A percentile compares a stretch with the other conserved stretches of the same genome.
Evolutionary conservation across 108 stramenopile species (phyloP).

Genomic region (Fistulifera solaris): DNA sequence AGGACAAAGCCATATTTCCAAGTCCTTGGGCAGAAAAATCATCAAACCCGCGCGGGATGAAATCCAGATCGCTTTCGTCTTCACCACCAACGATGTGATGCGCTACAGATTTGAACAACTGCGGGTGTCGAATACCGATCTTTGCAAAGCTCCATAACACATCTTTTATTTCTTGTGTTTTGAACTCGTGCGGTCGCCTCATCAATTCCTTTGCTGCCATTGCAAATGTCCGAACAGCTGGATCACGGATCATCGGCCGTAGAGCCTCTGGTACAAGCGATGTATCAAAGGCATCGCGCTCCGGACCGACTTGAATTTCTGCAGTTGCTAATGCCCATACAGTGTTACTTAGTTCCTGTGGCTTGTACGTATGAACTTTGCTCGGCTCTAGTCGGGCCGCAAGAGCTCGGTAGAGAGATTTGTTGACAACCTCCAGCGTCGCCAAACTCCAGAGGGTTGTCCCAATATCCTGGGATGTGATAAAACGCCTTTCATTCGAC

Average conservation of each 20-base stretch:
- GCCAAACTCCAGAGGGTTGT: slow-evolving; percentile 70
- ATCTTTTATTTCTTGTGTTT: slow-evolving; percentile 78
- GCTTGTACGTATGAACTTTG: slow-evolving; percentile 44
- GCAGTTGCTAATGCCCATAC: slow-evolving; percentile 74
- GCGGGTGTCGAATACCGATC: slow-evolving; percentile 62
- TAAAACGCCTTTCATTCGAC: slow-evolving; percentile 20
- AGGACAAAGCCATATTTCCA: slow-evolving; percentile 53
- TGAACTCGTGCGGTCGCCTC: slow-evolving; percentile 63
- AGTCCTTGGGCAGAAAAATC: slow-evolving; percentile 67
- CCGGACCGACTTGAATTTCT: slow-evolving; percentile 29
- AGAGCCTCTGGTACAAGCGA: slow-evolving; percentile 34
- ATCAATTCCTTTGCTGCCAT: slow-evolving; percentile 56
- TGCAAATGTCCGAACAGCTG: slow-evolving; percentile 44
- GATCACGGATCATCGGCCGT: slow-evolving; percentile 34
- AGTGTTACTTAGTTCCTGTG: slow-evolving; percentile 69
- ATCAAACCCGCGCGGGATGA: slow-evolving; percentile 34
- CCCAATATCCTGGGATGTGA: slow-evolving; percentile 54
- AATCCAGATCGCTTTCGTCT: not conserved
- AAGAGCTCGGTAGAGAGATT: slow-evolving; percentile 38
- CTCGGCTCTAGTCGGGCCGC: slow-evolving; percentile 37
- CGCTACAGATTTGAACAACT: slow-evolving; percentile 53
- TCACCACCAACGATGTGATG: slow-evolving; percentile 48
- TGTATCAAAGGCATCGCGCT: slow-evolving; percentile 59
- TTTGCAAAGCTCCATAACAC: slow-evolving; percentile 68
- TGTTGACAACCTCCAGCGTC: slow-evolving; percentile 44